phyloP scores from a whole-genome alignment of 1,284 basidiomycete genomes.

The Trametes sp. region DNA sequence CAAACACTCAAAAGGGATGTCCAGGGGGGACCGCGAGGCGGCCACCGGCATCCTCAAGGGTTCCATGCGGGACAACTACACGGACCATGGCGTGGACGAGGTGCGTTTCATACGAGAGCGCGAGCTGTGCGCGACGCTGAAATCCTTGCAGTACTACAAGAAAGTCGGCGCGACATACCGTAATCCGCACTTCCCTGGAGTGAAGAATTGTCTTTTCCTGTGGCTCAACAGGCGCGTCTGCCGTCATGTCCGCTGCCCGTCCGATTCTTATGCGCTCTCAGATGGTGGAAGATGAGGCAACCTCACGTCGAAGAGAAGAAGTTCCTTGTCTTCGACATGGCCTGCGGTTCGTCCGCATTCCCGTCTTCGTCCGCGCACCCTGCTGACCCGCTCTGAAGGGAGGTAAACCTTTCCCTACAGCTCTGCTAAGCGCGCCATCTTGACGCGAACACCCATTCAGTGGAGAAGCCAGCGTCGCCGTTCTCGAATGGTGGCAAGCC shows the following conservation, averaged over 20 bases:
- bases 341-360: slow-evolving; percentile 52
- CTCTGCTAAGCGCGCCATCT: background rate
- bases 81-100: slow-evolving; percentile 69
- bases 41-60: slow-evolving; percentile 58
- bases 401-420: slow-evolving; percentile 26
- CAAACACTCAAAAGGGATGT: slow-evolving; percentile 23
- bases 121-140: background rate
- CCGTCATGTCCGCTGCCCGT: background rate
- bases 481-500: slow-evolving; percentile 42
- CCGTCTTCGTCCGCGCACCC: background rate
- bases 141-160: slow-evolving; percentile 49
- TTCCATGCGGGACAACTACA: slow-evolving; percentile 78
- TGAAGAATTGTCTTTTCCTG: slow-evolving; percentile 61
- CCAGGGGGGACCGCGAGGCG: slow-evolving; percentile 51
- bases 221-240: slow-evolving; percentile 57
- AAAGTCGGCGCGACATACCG: slow-evolving; percentile 71
- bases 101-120: slow-evolving; percentile 42
- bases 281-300: slow-evolving; percentile 52
- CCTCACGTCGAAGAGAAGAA: slow-evolving; percentile 28
- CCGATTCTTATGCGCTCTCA: slow-evolving; percentile 23
- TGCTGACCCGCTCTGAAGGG: slow-evolving; percentile 25
- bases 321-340: slow-evolving; percentile 55
- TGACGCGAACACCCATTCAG: slow-evolving; percentile 19
- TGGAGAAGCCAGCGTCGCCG: slow-evolving; percentile 39
- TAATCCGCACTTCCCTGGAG: slow-evolving; percentile 76